Base-by-base conservation (phyloP, 2,329 filamentous ascomycete genomes). In the Cladophialophora chaetospira region DNA sequence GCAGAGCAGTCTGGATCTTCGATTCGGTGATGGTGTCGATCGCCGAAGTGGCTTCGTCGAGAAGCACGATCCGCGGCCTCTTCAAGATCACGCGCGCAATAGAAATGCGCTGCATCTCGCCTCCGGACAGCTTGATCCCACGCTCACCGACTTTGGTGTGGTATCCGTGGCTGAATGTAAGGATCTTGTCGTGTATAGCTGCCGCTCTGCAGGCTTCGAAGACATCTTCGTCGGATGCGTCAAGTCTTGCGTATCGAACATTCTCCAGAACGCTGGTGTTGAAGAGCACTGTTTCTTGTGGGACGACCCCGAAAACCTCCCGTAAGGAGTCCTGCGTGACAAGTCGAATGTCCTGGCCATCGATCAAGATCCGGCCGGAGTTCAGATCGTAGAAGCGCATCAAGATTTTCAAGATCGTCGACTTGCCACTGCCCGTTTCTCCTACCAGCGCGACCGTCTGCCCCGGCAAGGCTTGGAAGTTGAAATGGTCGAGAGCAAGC, bases 401-500 rank as follows among this genome's bases (percentile, higher is more conserved):
- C 43, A 83, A 73, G 0, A 83, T 69, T 83, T 97, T 97, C 74
- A 97, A 93, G 40, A 99, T 86, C 48, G 94, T 97, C 50, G 94
- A 99, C 83, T 99, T 99, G 82, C 94, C 94, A 66, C 97, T 86
- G 67, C 94, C 94, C 73, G 94, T 97, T 87, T 99, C 94, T 84
- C 93, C 93, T 4, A 82, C 80, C 11, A 83, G 71, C 2, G 79
- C 80, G 28, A 81, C 69, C 0, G 77, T 82, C 57, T 80, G 71
- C 1, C 81, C 80, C 5, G 77, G 69, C 57, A 72, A 69, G 2
- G 73, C 79, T 26, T 2, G 23, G n/a, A 44, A 44, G 42, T 8
- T 44, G 19, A 26, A 3, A 44, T 26, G 11, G 4, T 23, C 19
- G 21, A 44, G 23, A 11, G 9, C 42, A 11, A 28, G 23, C 23